Evolutionary conservation across 805 yeast species (phyloP).

Genomic region (Pichia exigua): DNA sequence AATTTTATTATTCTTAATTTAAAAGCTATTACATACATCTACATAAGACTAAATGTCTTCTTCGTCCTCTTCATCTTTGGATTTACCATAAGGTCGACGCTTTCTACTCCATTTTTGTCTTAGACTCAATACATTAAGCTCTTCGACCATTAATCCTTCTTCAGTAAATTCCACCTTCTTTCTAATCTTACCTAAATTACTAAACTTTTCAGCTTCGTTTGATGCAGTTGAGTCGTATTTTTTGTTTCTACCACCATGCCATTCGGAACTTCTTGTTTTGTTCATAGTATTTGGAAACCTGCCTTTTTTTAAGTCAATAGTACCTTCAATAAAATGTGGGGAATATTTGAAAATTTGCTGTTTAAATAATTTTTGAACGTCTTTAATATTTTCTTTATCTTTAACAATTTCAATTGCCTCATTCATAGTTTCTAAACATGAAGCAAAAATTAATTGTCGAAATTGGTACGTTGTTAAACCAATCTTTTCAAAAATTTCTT

Average conservation of each 20-base stretch:
- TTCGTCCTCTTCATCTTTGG: not conserved
- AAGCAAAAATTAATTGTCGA: conserved; percentile 5
- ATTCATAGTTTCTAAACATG: conserved; percentile 1
- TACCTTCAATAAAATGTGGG: conserved; percentile 4
- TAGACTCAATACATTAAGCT: conserved; percentile 22
- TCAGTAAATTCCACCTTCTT: conserved; percentile 21
- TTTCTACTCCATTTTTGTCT: conserved; percentile 7
- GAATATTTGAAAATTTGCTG: conserved; percentile 5
- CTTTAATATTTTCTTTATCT: not conserved
- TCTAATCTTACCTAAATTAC: conserved; percentile 23
- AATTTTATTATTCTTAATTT: not conserved
- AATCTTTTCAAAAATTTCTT: conserved; percentile 1
- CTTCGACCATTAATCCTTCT: conserved; percentile 19
- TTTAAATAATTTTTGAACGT: not conserved
- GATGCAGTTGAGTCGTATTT: not conserved
- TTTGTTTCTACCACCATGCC: not conserved
- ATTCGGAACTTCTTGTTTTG: not conserved
- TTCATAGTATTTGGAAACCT: not conserved
- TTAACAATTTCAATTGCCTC: conserved; percentile 3
- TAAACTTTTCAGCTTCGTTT: conserved; percentile 14
- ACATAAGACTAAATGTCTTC: not conserved
- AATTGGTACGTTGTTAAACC: conserved; percentile 8
- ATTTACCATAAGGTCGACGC: conserved; percentile 6
- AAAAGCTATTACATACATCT: too few relatives aligned
- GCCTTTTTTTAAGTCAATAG: not conserved